Percentiles rank a stretch among this genome's conserved stretches.
Conservation (phyloP, 495 filamentous ascomycete genomes). For the Podospora tetraspora region DNA sequence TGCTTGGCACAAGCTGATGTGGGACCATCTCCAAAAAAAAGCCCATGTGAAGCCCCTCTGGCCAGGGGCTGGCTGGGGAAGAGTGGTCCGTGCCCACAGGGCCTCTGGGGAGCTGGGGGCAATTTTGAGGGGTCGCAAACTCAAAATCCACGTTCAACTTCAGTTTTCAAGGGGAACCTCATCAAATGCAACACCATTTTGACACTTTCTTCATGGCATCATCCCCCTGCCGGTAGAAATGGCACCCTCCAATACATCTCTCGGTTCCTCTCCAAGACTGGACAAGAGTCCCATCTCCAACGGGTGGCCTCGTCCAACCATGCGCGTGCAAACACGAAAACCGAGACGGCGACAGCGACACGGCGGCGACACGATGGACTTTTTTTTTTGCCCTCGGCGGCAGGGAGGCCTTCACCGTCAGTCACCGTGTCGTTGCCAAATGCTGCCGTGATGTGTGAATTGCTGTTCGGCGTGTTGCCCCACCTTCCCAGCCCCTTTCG, state of each 20-base stretch:
- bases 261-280: not conserved
- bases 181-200: not conserved
- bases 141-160: not conserved
- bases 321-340: not conserved
- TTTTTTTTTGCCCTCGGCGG: not conserved
- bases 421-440: conserved; percentile 6
- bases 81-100: not conserved
- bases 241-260: not conserved
- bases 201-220: too few relatives aligned
- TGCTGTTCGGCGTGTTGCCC: conserved; percentile 9
- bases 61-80: not conserved
- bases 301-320: not conserved
- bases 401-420: not conserved
- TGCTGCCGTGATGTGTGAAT: conserved; percentile 6
- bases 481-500: conserved; percentile 18
- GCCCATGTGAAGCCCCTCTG: not conserved
- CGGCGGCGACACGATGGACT: not conserved
- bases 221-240: not conserved
- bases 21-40: not conserved
- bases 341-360: not conserved
- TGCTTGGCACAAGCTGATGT: not conserved
- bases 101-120: not conserved
- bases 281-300: not conserved
- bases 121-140: not conserved
- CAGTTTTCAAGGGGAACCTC: not conserved